Conservation (phyloP, 495 filamentous ascomycete species). For the Penicillium pancosmium region DNA sequence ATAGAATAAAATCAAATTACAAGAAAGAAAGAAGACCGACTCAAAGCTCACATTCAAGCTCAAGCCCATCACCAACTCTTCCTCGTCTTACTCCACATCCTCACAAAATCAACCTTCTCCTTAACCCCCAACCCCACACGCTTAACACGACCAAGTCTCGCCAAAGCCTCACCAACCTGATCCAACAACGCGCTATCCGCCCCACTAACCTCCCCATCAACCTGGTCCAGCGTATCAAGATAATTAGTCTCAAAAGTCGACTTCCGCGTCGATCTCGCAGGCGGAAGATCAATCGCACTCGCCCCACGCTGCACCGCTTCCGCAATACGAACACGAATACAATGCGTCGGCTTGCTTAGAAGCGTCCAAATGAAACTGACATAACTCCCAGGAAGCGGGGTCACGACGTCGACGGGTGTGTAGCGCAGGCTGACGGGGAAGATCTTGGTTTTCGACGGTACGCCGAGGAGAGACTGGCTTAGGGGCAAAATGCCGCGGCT, state of each 20-base stretch:
- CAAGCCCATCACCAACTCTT: slow-evolving; percentile 34
- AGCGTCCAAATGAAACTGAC: slow-evolving; percentile 78
- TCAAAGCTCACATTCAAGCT: not conserved
- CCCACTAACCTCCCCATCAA: slow-evolving; percentile 44
- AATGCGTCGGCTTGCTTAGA: slow-evolving; percentile 83
- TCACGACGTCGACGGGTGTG: slow-evolving; percentile 84
- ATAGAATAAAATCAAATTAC: not conserved
- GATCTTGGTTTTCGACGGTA: slow-evolving; percentile 66
- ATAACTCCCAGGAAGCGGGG: slow-evolving; percentile 76
- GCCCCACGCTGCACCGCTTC: slow-evolving; percentile 60
- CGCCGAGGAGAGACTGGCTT: slow-evolving; percentile 68
- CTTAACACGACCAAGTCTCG: slow-evolving; percentile 89
- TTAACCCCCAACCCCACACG: slow-evolving; percentile 78
- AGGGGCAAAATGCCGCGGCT: slow-evolving; percentile 87
- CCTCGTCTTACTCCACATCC: slow-evolving; percentile 55
- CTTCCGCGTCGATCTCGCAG: slow-evolving; percentile 25
- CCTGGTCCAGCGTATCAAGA: slow-evolving; percentile 48
- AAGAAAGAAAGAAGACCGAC: too few species aligned
- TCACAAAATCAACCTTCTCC: slow-evolving; percentile 82
- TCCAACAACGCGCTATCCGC: slow-evolving; percentile 69
- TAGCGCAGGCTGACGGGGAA: slow-evolving; percentile 91
- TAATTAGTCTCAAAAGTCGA: slow-evolving; percentile 52
- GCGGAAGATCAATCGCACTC: slow-evolving; percentile 17
- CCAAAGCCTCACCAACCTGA: slow-evolving; percentile 78
- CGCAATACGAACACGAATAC: slow-evolving; percentile 86